Evolutionary conservation across 495 filamentous ascomycete genomes (phyloP), one percentile per base, ranked within the genome.

Genomic region (Aspergillus haitiensis): DNA sequence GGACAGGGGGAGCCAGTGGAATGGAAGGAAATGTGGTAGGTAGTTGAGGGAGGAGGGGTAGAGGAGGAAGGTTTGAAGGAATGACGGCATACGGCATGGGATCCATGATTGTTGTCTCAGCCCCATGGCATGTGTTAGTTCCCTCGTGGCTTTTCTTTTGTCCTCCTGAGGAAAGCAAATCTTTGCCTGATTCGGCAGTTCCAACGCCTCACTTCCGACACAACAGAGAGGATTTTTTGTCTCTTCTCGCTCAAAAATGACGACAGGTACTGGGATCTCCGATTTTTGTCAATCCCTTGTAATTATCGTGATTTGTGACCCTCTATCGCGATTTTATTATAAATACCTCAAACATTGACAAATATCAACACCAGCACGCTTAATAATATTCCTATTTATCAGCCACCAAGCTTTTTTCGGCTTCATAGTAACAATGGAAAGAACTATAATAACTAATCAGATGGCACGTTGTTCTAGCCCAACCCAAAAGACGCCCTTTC

Each of bases 121-220:
- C 44, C 44, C 6, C 44, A 16, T 47, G 37, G 37, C 37, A 0
- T 40, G 37, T 27, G 37, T 40, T 40, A 40, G 37, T 40, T 13
- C n/a, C 12, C 18, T 46, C 9, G 15, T 21, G 37, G 37, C 15
- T 21, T 16, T 16, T 7, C 44, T 21, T 18, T 21, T 18, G 27
- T 47, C 44, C 37, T n/a, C 42, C 15, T 7, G 15, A 47, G 21
- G 44, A 15, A 47, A 16, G 4, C 15, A 47, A 16, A 7, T 8
- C 15, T 21, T 47, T 21, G n/a, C 44, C 44, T 16, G 15, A 47
- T 47, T 16, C 44, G 44, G 44, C 12, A 47, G 15, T 47, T 18
- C 44, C 44, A 47, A n/a, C 44, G 44, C 44, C 15, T 47, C 44
- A 47, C 44, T 21, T 21, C 13, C n/a, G 44, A 47, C n/a, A 7